Conservation (phyloP, 2,329 filamentous ascomycete genomes). For the Drechslerella coelobrocha region DNA sequence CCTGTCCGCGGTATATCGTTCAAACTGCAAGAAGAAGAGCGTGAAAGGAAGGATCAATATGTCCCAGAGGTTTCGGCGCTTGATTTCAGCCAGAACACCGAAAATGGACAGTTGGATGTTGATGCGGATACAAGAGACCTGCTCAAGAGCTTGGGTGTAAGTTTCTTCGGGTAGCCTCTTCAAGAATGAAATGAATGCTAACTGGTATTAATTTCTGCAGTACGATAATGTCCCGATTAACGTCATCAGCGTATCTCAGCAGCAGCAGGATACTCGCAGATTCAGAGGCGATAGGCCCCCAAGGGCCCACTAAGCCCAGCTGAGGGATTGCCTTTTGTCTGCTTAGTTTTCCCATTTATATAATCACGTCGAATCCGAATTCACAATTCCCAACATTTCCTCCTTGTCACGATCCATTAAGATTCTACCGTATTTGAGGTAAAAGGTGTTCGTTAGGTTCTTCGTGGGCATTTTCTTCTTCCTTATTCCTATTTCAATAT, state of each 20-base stretch:
- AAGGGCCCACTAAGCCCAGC: constrained; percentile 52
- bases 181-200: constrained; percentile 23
- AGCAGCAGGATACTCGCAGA: constrained; percentile 65
- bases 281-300: constrained; percentile 53
- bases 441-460: constrained; percentile 50
- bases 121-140: constrained; percentile 98
- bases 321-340: constrained; percentile 55
- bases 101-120: constrained; percentile 91
- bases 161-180: constrained; percentile 66
- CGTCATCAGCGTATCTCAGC: constrained; percentile 86
- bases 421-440: constrained; percentile 39
- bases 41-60: constrained; percentile 99
- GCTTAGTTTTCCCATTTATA: constrained; percentile 13
- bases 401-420: constrained; percentile 42
- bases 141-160: constrained; percentile 96
- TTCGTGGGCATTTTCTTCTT: constrained; percentile 51
- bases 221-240: constrained; percentile 98
- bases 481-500: constrained; percentile 47
- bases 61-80: constrained; percentile 98
- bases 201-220: constrained; percentile 61
- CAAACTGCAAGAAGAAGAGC: constrained; percentile 99
- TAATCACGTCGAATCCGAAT: constrained; percentile 44
- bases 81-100: constrained; percentile 93
- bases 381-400: constrained; percentile 36
- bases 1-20: constrained; percentile 99